Conservation (phyloP, 192 early-diverging fungal genomes). For the Ramicandelaber brevisporus region DNA sequence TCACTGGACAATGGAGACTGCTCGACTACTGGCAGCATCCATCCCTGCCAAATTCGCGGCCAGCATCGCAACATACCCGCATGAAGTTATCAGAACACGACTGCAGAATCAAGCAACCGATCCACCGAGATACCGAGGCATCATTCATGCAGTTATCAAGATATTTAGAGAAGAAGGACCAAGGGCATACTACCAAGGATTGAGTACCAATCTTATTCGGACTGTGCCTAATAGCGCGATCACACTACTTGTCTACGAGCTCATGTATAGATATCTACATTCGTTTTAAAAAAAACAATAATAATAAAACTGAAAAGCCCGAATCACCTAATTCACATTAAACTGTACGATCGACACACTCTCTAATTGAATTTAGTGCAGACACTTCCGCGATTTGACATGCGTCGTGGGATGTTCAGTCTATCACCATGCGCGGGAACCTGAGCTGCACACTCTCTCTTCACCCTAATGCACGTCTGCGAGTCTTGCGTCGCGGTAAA, state of each 20-base stretch:
- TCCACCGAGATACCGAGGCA: constrained; percentile 57
- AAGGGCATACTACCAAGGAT: constrained; percentile 64
- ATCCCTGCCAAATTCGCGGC: constrained; percentile 77
- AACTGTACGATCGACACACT: too few species aligned
- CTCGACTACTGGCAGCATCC: constrained; percentile 50
- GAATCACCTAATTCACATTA: too few species aligned
- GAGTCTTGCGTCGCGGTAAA: too few species aligned
- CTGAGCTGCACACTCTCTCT: too few species aligned
- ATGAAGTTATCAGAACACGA: constrained; percentile 83
- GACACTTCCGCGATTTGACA: too few species aligned
- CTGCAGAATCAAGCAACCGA: constrained; percentile 62
- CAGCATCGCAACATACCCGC: constrained; percentile 73
- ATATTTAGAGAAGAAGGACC: constrained; percentile 57
- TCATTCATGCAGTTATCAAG: constrained; percentile 43
- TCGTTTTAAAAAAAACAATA: too few species aligned
- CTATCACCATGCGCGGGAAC: too few species aligned
- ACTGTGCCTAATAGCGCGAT: constrained; percentile 73
- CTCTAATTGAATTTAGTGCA: too few species aligned
- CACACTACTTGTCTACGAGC: constrained; percentile 71
- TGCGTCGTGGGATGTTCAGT: too few species aligned
- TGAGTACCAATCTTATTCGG: constrained; percentile 61
- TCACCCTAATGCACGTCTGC: too few species aligned
- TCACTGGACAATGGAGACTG: constrained; percentile 8
- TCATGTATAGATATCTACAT: too few species aligned
- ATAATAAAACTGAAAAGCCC: too few species aligned